Percentiles rank a stretch among this genome's conserved stretches.
Conservation (phyloP, 169 alveolate genomes). For the Plasmodium berghei region DNA sequence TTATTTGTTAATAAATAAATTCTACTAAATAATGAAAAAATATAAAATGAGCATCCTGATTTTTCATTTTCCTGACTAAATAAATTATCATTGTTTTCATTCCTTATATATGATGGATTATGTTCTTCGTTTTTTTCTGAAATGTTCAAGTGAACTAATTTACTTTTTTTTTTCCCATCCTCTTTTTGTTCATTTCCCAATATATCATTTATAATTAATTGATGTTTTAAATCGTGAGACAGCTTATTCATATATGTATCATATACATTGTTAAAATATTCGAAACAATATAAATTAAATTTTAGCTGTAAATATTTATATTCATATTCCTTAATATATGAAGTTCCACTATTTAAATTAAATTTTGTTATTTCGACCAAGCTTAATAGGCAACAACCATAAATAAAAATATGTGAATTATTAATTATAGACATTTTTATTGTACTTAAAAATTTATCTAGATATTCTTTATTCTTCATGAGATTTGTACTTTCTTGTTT, state of each 20-base stretch:
- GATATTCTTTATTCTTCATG: background rate
- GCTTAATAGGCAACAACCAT: slow-evolving; percentile 46
- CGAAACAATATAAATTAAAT: slow-evolving; percentile 28
- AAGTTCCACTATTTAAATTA: background rate
- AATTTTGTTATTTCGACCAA: slow-evolving; percentile 33
- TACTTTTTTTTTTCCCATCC: background rate
- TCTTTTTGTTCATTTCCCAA: slow-evolving; percentile 8
- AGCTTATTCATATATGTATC: slow-evolving; percentile 18
- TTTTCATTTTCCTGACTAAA: background rate
- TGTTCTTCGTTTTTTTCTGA: slow-evolving; percentile 13
- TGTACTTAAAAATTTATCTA: slow-evolving; percentile 43
- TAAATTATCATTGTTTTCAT: background rate
- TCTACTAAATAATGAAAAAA: slow-evolving; percentile 34
- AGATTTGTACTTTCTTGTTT: background rate
- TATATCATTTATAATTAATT: slow-evolving; percentile 32
- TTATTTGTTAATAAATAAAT: slow-evolving; percentile 50
- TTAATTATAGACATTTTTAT: slow-evolving; percentile 36
- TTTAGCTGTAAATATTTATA: slow-evolving; percentile 14
- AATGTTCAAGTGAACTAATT: slow-evolving; percentile 20
- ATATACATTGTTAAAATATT: slow-evolving; percentile 31
- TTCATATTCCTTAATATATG: slow-evolving; percentile 33
- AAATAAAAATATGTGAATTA: slow-evolving; percentile 26
- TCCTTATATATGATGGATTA: background rate
- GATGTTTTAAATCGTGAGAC: slow-evolving; percentile 47
- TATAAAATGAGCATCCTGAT: slow-evolving; percentile 8